phyloP scores from a whole-genome alignment of 2,329 filamentous ascomycete species.

The Microdochium paspali region DNA sequence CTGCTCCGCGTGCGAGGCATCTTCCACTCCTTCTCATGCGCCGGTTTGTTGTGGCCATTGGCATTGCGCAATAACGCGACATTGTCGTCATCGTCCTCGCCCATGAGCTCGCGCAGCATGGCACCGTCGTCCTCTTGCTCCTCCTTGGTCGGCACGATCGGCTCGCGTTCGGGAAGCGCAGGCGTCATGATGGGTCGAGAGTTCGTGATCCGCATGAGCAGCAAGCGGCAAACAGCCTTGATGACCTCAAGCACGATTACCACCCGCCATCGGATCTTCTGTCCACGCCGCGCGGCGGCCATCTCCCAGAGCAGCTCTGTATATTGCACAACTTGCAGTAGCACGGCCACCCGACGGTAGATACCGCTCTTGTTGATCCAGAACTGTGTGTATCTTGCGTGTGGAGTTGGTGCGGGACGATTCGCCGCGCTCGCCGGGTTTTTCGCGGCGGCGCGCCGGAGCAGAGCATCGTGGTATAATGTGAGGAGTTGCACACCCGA shows the following conservation, averaged over 20 bases:
- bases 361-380: conserved; percentile 55
- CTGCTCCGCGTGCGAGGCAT: conserved; percentile 93
- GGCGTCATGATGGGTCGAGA: conserved; percentile 76
- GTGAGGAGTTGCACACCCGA: conserved; percentile 84
- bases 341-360: conserved; percentile 73
- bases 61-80: conserved; percentile 11
- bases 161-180: conserved; percentile 75
- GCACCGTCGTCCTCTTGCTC: conserved; percentile 37
- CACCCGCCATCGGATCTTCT: conserved; percentile 75
- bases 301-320: conserved; percentile 97
- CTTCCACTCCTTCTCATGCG: conserved; percentile 57
- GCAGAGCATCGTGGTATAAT: conserved; percentile 83
- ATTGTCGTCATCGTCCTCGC: conserved; percentile 28
- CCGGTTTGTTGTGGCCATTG: conserved; percentile 38
- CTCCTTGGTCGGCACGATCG: conserved; percentile 50
- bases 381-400: conserved; percentile 58
- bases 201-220: conserved; percentile 75
- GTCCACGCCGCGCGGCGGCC: conserved; percentile 79
- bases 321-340: conserved; percentile 86
- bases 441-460: conserved; percentile 47
- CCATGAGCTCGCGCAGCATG: conserved; percentile 19
- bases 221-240: conserved; percentile 75
- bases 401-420: conserved; percentile 44
- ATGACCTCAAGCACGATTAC: conserved; percentile 76
- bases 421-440: conserved; percentile 49